These are phyloP conservation scores for Starmerella davenportii DNA, from an alignment of 805 yeast species.

Conservation along the genomic window DNA sequence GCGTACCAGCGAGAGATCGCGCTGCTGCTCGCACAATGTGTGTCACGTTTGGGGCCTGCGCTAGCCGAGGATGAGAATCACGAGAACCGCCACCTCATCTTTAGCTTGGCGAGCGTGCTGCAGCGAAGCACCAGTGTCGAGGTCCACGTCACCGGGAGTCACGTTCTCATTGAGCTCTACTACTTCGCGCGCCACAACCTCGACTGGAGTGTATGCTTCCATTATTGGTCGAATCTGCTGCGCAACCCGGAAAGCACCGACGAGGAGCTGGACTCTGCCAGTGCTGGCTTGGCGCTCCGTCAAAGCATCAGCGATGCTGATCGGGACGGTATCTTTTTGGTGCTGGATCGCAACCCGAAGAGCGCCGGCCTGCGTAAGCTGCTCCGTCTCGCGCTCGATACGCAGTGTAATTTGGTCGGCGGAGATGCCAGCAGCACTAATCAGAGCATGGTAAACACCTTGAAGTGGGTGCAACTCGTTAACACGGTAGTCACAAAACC, in stretches of 20 bases:
- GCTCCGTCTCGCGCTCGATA: neutral
- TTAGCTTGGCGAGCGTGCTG: conserved; percentile 24
- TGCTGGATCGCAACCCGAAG: conserved; percentile 30
- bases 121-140: conserved; percentile 9
- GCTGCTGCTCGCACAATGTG: conserved; percentile 28
- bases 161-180: conserved; percentile 14
- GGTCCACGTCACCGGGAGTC: conserved; percentile 17
- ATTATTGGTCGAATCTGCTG: conserved; percentile 11
- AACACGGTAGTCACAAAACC: conserved; percentile 25
- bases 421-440: neutral
- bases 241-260: conserved; percentile 1
- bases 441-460: conserved; percentile 24
- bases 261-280: conserved; percentile 24
- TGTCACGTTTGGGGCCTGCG: conserved; percentile 35
- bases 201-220: conserved; percentile 11
- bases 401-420: neutral
- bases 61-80: conserved; percentile 17
- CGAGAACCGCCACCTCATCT: conserved; percentile 10
- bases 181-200: conserved; percentile 15
- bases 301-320: neutral
- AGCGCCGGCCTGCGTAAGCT: conserved; percentile 27
- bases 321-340: conserved; percentile 41
- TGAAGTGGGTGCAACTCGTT: conserved; percentile 41
- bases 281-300: conserved; percentile 37
- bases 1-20: conserved; percentile 30